Percentiles rank a stretch among this genome's conserved stretches.
Conservation (phyloP, 345 rosid genomes). For the Rhodamnia rubescens region DNA sequence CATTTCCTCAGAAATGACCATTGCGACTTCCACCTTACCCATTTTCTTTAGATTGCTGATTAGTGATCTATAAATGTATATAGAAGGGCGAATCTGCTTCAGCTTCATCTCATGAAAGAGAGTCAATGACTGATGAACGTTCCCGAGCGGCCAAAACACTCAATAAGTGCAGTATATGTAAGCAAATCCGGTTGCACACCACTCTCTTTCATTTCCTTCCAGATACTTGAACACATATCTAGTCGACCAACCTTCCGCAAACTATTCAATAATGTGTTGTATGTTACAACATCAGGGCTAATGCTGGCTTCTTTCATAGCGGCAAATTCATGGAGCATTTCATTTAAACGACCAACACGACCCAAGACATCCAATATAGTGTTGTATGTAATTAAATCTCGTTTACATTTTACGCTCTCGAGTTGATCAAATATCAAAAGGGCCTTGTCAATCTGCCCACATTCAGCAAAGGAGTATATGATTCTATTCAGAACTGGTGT, state of each 20-base stretch:
- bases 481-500: slow-evolving; percentile 40
- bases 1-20: slow-evolving; percentile 45
- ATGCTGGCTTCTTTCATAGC: slow-evolving; percentile 59
- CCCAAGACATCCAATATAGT: slow-evolving; percentile 60
- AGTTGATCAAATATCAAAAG: slow-evolving; percentile 42
- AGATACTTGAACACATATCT: slow-evolving; percentile 45
- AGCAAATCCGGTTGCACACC: slow-evolving; percentile 69
- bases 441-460: slow-evolving; percentile 57
- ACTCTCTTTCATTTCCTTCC: slow-evolving; percentile 42
- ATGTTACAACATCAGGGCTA: slow-evolving; percentile 46
- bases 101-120: slow-evolving; percentile 68
- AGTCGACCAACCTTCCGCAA: slow-evolving; percentile 58
- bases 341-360: slow-evolving; percentile 38
- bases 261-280: slow-evolving; percentile 61
- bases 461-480: slow-evolving; percentile 53
- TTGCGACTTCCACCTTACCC: slow-evolving; percentile 40
- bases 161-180: slow-evolving; percentile 68
- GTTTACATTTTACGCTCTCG: slow-evolving; percentile 31
- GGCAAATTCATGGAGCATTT: slow-evolving; percentile 43
- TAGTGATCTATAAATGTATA: slow-evolving; percentile 48
- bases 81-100: slow-evolving; percentile 50
- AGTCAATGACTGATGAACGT: slow-evolving; percentile 42
- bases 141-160: slow-evolving; percentile 70
- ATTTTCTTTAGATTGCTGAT: slow-evolving; percentile 30
- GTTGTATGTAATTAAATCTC: slow-evolving; percentile 66